A percentile compares a stretch with the other conserved stretches of the same genome.
phyloP scores from a whole-genome alignment of 805 yeast species.

The Pichia phayaonensis region DNA sequence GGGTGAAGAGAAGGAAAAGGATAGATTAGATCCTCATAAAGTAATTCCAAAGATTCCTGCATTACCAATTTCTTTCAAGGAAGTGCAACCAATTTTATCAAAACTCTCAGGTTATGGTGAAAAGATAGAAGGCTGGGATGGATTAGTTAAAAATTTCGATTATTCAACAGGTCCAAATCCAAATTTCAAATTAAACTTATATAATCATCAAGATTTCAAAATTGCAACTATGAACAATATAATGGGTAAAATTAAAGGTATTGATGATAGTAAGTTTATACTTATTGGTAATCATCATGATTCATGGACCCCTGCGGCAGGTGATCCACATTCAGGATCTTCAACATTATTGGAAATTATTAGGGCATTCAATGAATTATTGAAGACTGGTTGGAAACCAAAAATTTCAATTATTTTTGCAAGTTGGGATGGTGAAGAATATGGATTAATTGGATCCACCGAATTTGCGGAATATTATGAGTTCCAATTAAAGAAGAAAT shows the following conservation, averaged over 20 bases:
- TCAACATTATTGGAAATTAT: conserved; percentile 59
- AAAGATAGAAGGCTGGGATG: conserved; percentile 25
- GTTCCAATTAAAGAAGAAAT: conserved; percentile 37
- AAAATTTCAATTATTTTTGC: conserved; percentile 60
- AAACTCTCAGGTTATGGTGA: conserved; percentile 53
- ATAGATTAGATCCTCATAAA: conserved; percentile 40
- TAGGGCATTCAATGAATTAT: conserved; percentile 46
- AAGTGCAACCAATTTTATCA: conserved; percentile 54
- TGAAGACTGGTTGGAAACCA: conserved; percentile 62
- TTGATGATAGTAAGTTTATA: conserved; percentile 42
- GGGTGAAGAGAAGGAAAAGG: conserved; percentile 43
- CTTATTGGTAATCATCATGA: conserved; percentile 73
- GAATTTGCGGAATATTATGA: conserved; percentile 65
- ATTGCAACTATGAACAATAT: conserved; percentile 57
- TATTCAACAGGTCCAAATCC: conserved; percentile 32
- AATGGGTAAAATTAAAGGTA: conserved; percentile 54
- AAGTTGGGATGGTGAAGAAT: conserved; percentile 79
- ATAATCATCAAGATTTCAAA: conserved; percentile 53
- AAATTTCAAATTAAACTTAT: conserved; percentile 41
- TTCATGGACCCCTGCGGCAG: conserved; percentile 75
- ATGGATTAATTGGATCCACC: conserved; percentile 67
- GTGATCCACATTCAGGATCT: conserved; percentile 72
- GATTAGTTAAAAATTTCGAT: conserved; percentile 31
- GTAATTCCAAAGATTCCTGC: conserved; percentile 62
- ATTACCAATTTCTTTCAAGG: conserved; percentile 58